Evolutionary conservation across 768 basidiomycete species (phyloP).

Genomic region (Strobilomyces echinocephalus): DNA sequence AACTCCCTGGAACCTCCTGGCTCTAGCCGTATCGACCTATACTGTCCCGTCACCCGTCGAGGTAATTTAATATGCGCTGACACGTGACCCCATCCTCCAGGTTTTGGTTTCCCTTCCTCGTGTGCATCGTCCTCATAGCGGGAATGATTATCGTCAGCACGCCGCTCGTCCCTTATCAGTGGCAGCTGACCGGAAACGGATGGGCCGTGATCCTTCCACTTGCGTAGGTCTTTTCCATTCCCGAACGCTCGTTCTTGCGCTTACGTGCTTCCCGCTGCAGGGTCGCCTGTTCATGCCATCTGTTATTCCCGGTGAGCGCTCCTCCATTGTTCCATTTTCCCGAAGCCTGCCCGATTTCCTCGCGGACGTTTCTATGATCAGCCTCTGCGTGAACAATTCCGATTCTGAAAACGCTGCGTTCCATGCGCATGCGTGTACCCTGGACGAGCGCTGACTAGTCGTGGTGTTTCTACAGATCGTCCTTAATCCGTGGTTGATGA

Average conservation of each 20-base stretch:
- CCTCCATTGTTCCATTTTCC: constrained; percentile 4
- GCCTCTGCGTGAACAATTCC: constrained; percentile 23
- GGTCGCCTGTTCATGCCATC: constrained; percentile 59
- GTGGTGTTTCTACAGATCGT: constrained; percentile 48
- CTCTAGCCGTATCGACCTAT: not conserved
- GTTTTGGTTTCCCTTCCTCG: constrained; percentile 38
- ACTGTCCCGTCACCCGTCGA: constrained; percentile 2
- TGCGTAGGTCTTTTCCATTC: constrained; percentile 41
- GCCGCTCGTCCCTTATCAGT: constrained; percentile 56
- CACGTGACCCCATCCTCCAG: constrained; percentile 14
- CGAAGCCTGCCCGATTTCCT: not conserved
- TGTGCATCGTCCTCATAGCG: constrained; percentile 48
- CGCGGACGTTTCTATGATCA: constrained; percentile 1
- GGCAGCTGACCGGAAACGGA: constrained; percentile 52
- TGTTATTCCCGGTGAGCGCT: constrained; percentile 67
- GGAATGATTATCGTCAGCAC: constrained; percentile 57
- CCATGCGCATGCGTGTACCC: not conserved
- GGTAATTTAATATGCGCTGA: constrained; percentile 14
- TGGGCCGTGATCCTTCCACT: constrained; percentile 81
- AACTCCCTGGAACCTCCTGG: not conserved
- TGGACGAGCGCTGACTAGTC: constrained; percentile 13
- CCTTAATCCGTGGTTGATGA: constrained; percentile 86
- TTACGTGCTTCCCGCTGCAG: constrained; percentile 30
- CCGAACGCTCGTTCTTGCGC: not conserved
- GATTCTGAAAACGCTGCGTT: not conserved